These are phyloP conservation scores for Rhodomyrtus psidioides DNA, from an alignment of 441 rosid species.

Conservation along the genomic window DNA sequence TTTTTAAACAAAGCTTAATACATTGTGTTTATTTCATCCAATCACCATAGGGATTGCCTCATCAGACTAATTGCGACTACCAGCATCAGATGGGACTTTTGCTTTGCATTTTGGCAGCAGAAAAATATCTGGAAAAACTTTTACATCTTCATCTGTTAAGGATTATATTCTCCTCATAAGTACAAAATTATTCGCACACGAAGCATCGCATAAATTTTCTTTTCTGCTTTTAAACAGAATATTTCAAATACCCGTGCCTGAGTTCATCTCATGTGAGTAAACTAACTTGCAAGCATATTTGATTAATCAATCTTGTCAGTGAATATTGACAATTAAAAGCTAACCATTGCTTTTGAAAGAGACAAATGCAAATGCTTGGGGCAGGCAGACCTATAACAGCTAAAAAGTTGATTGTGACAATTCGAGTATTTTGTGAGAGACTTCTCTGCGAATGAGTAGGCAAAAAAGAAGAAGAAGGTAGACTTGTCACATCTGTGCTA, in stretches of 20 bases:
- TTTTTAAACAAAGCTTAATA: not conserved
- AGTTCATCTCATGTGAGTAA: not conserved
- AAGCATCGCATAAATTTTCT: not conserved
- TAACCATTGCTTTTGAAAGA: not conserved
- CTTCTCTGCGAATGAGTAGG: not conserved
- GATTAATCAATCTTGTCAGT: not conserved
- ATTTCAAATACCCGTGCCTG: not conserved
- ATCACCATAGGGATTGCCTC: not conserved
- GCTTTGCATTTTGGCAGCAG: not conserved
- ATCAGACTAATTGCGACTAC: not conserved
- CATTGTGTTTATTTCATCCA: not conserved
- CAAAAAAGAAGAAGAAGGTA: not conserved
- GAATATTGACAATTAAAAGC: not conserved
- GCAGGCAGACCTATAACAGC: not conserved
- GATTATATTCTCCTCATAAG: not conserved
- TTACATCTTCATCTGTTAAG: not conserved
- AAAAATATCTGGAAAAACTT: not conserved
- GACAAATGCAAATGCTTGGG: not conserved
- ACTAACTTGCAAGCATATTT: not conserved
- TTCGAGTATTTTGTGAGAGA: not conserved
- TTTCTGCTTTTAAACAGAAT: not conserved
- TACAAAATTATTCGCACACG: not conserved
- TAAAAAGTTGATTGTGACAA: not conserved
- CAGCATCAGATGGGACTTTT: not conserved
- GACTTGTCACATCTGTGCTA: not conserved